Evolutionary conservation across 2,329 filamentous ascomycete species (phyloP), one percentile per base, ranked within the genome.

Genomic region (Lasiodiplodia sp.): DNA sequence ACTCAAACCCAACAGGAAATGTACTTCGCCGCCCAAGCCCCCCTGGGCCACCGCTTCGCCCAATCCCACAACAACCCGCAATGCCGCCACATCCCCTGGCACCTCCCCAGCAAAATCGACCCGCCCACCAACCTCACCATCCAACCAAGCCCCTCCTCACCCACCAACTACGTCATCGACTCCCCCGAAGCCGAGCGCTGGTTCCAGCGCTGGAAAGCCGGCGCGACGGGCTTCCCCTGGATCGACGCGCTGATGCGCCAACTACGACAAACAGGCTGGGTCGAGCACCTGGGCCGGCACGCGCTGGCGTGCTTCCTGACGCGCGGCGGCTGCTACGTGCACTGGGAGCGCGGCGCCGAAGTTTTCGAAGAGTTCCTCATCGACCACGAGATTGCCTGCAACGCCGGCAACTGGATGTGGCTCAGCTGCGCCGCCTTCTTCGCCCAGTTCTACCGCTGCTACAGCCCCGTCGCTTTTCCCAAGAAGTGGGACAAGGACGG

Each of bases 241-340:
- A 93, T 94, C 72, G 92, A 94, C 74, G 91, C 91, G 0, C 83
- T 94, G 51, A 94, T 94, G 92, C 87, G 91, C 0, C 91, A 94
- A 77, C 83, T 94, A 16, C 83, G 85, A 16, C 76, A 83, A 2
- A 91, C 93, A 75, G 92, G 92, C 34, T 94, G 91, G 91, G 92
- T 94, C 10, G 91, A 94, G 75, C 92, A 94, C 75, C 84, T 94
- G 0, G 60, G 91, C 2, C 86, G 92, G 0, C 92, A 94, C 77
- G 87, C 89, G n/a, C 89, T 94, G 0, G 92, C 92, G 0, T 94
- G 91, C 75, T 94, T 94, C 76, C 83, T 94, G n/a, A 94, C 92
- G 0, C 83, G 92, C 2, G 91, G 92, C 1, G 92, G 92, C 0
- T 93, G 91, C 77, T 94, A 93, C 74, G 83, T 94, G 55, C 87